Evolutionary conservation across 1,284 basidiomycete species (phyloP).

Genomic region (Wolfiporia cocos): DNA sequence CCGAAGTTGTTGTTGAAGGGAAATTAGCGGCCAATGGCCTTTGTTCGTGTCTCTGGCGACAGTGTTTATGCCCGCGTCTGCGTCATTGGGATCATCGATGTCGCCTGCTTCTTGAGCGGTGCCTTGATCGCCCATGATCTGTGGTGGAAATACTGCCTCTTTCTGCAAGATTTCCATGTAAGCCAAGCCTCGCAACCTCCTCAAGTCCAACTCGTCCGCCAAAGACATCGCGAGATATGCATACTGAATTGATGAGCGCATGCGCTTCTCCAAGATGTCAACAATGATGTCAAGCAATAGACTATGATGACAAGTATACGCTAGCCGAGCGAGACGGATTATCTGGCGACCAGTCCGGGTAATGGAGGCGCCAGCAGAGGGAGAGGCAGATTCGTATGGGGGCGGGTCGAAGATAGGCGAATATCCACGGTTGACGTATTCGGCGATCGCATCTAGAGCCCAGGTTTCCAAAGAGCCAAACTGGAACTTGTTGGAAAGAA

Average conservation of each 20-base stretch:
- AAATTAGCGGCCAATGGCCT: conserved; percentile 44
- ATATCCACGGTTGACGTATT: conserved; percentile 57
- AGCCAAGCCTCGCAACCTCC: conserved; percentile 49
- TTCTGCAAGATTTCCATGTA: conserved; percentile 68
- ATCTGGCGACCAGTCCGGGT: conserved; percentile 37
- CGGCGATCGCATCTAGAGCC: conserved; percentile 24
- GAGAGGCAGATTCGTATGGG: conserved; percentile 27
- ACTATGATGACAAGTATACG: conserved; percentile 56
- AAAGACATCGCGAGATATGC: conserved; percentile 65
- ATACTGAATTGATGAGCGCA: conserved; percentile 51
- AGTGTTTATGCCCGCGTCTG: too few species aligned
- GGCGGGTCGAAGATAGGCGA: conserved; percentile 41
- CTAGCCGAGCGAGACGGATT: conserved; percentile 52
- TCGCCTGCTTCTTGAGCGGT: conserved; percentile 15
- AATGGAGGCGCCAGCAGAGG: conserved; percentile 20
- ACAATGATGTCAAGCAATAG: conserved; percentile 53
- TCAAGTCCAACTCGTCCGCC: conserved; percentile 57
- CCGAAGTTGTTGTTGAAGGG: conserved; percentile 49
- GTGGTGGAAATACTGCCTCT: conserved; percentile 31
- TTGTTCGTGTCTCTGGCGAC: too few species aligned
- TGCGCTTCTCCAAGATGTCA: conserved; percentile 46
- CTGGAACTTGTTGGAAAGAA: conserved; percentile 29
- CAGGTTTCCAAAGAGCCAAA: conserved; percentile 25
- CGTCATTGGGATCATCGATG: conserved; percentile 25
- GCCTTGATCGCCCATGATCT: background rate